Conservation (phyloP, 2,329 filamentous ascomycete genomes). For the Pestalotiopsis sp. region DNA sequence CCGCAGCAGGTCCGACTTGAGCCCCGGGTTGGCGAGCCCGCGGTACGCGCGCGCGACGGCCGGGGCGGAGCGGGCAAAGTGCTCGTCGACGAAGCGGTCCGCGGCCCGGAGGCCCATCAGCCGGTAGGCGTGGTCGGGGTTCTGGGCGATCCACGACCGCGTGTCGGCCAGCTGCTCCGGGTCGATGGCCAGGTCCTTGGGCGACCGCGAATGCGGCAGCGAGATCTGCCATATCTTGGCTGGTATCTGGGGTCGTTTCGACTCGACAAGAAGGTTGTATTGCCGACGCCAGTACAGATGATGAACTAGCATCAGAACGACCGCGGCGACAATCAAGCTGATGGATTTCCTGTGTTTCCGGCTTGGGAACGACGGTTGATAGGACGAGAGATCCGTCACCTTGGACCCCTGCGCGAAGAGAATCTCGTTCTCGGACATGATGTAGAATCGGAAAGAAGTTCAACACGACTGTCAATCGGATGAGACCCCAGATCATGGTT, state of each 20-base stretch:
- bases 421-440: neutral
- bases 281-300: neutral
- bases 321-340: neutral
- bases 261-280: neutral
- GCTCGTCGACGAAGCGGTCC: slow-evolving; percentile 26
- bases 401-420: neutral
- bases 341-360: neutral
- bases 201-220: neutral
- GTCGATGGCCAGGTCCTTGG: slow-evolving; percentile 12
- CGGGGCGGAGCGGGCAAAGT: slow-evolving; percentile 21
- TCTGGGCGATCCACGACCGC: slow-evolving; percentile 25
- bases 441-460: neutral
- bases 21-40: slow-evolving; percentile 27
- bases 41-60: slow-evolving; percentile 24
- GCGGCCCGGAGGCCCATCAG: slow-evolving; percentile 27
- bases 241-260: slow-evolving; percentile 16
- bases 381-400: neutral
- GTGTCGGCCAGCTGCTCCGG: slow-evolving; percentile 20
- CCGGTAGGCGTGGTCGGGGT: slow-evolving; percentile 27
- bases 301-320: neutral
- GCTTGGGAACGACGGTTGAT: neutral
- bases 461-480: neutral
- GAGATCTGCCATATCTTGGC: slow-evolving; percentile 31
- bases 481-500: too few species aligned
- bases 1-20: slow-evolving; percentile 57